Evolutionary conservation across 192 early-diverging fungal genomes (phyloP), one percentile per base, ranked within the genome.

Genomic region (Phycomyces nitens): DNA sequence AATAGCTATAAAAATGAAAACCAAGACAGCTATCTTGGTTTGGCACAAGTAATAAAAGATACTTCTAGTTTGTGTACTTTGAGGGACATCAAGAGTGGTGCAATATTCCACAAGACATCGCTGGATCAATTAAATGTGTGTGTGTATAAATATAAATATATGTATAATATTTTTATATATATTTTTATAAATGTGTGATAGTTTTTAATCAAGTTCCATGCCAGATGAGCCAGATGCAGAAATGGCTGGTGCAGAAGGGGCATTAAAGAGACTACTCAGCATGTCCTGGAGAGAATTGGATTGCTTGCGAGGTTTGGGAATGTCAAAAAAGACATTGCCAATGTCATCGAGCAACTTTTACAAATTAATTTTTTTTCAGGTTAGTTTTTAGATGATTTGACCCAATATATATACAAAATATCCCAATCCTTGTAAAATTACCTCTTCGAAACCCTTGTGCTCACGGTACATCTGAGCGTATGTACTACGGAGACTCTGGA

Each of bases 211-310:
- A 54, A 54, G 53, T 54, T 54, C 53, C 53, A 54, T 22, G 68
- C 56, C 22, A 69, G 73, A 21, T 56, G 49, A 47, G 44, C 18
- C 12, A 18, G 4, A 2, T 14, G 44, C 18, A 14, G 18, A 47
- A 26, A 58, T 50, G 23, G 56, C 29, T 44, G 66, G 54, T 2
- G 71, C 34, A 34, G 77, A 73, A 23, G 66, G 56, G 14, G 74
- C 80, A 43, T 65, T 62, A 43, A 82, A 82, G 20, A 82, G 63
- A 54, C 74, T 82, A 58, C 71, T 75, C 81, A 82, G 78, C 29
- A 82, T 44, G 56, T 82, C 81, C 18, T 74, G 73, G 47, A 82
- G 27, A 65, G 78, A 72, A 40, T 82, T 82, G 21, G 71, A 64
- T 62, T 80, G 82, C 14, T 66, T 67, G 44, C 69, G 71, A 27